Evolutionary conservation across 2,329 filamentous ascomycete genomes (phyloP), one percentile per base, ranked within the genome.

Genomic region (Pseudogymnoascus verrucosus): DNA sequence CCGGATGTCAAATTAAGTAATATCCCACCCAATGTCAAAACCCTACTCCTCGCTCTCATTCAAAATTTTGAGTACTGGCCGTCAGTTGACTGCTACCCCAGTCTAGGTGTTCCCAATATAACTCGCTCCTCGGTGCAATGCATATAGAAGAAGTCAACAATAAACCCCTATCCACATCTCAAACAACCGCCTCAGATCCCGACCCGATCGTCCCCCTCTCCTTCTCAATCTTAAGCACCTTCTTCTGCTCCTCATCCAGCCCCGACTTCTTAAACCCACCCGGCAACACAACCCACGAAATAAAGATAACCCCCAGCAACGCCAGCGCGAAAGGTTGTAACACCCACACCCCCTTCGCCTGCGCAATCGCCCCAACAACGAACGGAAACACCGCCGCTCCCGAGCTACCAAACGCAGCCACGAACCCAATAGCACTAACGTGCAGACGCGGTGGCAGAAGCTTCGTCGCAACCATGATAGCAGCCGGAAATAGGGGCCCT

Each of bases 381-480:
- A 91, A 78, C 54, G 89, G 80, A 74, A 90, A 73, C 14, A 87
- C 70, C 1, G 89, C 87, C 0, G 87, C 89, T 0, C 91, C 91
- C 1, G 82, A 83, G 0, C 89, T 88, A 2, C 91, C 91, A 73
- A 93, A 86, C 0, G 90, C 90, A 0, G 89, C 86, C 0, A 88
- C 88, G 69, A 96, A 93, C 0, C 91, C 90, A 66, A 96, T 90
- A 0, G 87, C 86, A n/a, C 83, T 85, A 44, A 95, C 89, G 70
- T 96, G 91, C 26, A 91, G 78, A 65, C 90, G 82, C 40, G 79
- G 80, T 0, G 90, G 90, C 1, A 96, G 78, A 3, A 95, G 78
- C 69, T 90, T 92, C 0, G 89, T 91, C 4, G 86, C 84, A 0
- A 85, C 85, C 0, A 93, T 85, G 8, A 95, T 82, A 0, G 84